Base-by-base conservation (phyloP, 306 rosid species). In the Vachellia pachyceras region DNA sequence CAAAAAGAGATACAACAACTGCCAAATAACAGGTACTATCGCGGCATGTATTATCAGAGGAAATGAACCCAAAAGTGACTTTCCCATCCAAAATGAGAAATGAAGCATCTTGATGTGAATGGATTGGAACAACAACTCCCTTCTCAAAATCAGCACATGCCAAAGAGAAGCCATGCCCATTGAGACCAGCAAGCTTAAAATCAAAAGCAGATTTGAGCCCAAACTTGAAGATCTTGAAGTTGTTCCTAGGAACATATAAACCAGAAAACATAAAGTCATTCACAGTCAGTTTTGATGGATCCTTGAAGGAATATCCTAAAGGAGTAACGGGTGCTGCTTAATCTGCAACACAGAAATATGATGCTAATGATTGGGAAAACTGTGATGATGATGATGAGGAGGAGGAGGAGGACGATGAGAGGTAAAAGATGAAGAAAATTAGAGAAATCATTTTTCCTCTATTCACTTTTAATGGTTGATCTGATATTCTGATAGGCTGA, bases 321-420 rank as follows among this genome's bases (percentile, higher is more conserved):
- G 37, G 66, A 58, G 17, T 11, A 23, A 22, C 4, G 1, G 97
- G 90, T 1, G 46, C 85, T 13, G 79, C 14, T 18, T 57, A 82
- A 82, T 94, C 97, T 2, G 90, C 97, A 1, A 94, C 97, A 0
- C 97, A 92, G 80, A 94, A 94, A 85, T 92, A 97, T 42, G 87
- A 84, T 6, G 90, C 90, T 0, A 89, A 82, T 20, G 95, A 92
- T 0, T 82, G 63, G 60, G 89, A 85, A 10, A 55, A 10, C 3
- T 5, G 29, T 75, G n/a, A n/a, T n/a, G n/a, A n/a, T n/a, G n/a
- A n/a, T n/a, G n/a, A n/a, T n/a, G n/a, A n/a, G n/a, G n/a, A n/a
- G n/a, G n/a, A n/a, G n/a, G n/a, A n/a, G n/a, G 87, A 80, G 29
- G 84, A n/a, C n/a, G n/a, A 40, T 33, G 86, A 49, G 42, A 88